Evolutionary conservation across 805 yeast genomes (phyloP).

Genomic region (Maudiozyma turicensis): DNA sequence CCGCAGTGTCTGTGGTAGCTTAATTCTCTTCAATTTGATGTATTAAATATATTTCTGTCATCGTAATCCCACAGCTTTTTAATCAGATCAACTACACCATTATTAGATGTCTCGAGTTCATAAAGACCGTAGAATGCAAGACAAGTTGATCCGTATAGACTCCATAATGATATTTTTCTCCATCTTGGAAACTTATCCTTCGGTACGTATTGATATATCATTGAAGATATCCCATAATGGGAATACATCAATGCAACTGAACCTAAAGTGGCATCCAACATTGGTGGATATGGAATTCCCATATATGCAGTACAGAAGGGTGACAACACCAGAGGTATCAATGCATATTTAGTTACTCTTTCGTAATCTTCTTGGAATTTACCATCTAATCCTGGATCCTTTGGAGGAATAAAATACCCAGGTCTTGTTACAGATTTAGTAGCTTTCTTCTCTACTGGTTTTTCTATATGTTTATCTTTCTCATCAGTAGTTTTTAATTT

Average conservation of each 20-base stretch:
- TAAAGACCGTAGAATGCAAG: conserved; percentile 65
- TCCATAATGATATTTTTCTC: conserved; percentile 51
- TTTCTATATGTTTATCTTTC: not conserved
- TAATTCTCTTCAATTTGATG: conserved; percentile 15
- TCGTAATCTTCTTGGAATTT: conserved; percentile 70
- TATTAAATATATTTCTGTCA: conserved; percentile 17
- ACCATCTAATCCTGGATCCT: conserved; percentile 48
- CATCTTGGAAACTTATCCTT: conserved; percentile 58
- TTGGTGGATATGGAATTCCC: conserved; percentile 38
- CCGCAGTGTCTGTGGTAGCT: not conserved
- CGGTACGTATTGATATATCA: conserved; percentile 74
- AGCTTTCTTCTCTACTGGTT: not conserved
- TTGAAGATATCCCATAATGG: conserved; percentile 63
- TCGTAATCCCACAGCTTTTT: conserved; percentile 30
- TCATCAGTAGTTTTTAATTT: not conserved
- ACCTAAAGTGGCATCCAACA: conserved; percentile 48
- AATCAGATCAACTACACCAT: conserved; percentile 49
- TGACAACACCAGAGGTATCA: conserved; percentile 53
- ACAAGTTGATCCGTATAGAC: conserved; percentile 54
- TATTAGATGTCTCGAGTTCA: conserved; percentile 53
- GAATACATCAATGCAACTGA: conserved; percentile 52
- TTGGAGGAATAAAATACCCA: conserved; percentile 43
- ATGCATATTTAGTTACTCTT: conserved; percentile 45
- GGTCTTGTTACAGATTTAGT: not conserved
- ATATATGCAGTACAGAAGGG: conserved; percentile 40